Percentiles rank a stretch among this genome's conserved stretches.
These are phyloP conservation scores for Starmerella bombi DNA, from an alignment of 805 yeast genomes.

Conservation along the genomic window DNA sequence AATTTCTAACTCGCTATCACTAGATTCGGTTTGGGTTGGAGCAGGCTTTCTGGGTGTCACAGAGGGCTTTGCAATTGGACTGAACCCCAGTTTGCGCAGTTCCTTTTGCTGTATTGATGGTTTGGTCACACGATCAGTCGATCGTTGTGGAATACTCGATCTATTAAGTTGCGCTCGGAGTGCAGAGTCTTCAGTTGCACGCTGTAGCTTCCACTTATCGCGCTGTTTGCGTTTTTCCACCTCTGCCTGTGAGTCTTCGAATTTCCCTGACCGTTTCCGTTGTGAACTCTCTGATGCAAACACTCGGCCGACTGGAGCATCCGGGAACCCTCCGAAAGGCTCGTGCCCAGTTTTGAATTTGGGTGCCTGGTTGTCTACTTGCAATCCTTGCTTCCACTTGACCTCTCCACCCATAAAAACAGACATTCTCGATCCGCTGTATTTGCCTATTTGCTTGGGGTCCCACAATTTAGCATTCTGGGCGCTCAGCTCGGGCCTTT, in stretches of 20 bases:
- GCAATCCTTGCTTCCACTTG: constrained; percentile 22
- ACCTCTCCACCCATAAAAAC: constrained; percentile 30
- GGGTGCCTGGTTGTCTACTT: constrained; percentile 23
- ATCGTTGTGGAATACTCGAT: too few species aligned
- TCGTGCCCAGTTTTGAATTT: constrained; percentile 10
- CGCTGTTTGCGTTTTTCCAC: constrained; percentile 25
- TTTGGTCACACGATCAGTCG: too few species aligned
- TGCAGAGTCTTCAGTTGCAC: constrained; percentile 23
- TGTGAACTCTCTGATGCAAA: constrained; percentile 11
- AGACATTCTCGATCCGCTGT: constrained; percentile 28
- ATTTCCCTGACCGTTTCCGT: constrained; percentile 36
- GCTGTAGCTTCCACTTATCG: constrained; percentile 20
- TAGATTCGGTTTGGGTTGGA: neutral
- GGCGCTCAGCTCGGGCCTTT: constrained; percentile 62
- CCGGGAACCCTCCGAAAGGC: constrained; percentile 19
- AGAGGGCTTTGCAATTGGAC: neutral
- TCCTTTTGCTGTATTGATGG: neutral
- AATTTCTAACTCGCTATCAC: constrained; percentile 1
- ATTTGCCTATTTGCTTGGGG: constrained; percentile 33
- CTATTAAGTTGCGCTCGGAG: constrained; percentile 28
- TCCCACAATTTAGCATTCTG: constrained; percentile 43
- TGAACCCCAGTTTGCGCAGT: neutral
- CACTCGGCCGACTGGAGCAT: constrained; percentile 16
- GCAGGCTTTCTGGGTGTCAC: neutral
- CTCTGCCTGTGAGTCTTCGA: constrained; percentile 30